Evolutionary conservation across 306 rosid species (phyloP), one percentile per base, ranked within the genome.

Genomic region (Citrullus amarus): DNA sequence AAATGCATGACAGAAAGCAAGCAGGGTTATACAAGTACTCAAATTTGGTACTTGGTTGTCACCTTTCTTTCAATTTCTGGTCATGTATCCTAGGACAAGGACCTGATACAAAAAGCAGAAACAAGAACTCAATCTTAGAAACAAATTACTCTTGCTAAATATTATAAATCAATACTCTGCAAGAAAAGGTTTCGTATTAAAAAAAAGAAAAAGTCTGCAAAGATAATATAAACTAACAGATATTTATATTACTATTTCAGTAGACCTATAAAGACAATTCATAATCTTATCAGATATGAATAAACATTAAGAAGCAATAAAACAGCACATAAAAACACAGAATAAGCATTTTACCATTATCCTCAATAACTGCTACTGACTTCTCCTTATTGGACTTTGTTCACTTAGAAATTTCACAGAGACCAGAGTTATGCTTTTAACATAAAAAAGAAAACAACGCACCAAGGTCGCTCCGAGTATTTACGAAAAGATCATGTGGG

Each of bases 401-500:
- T 6, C 13, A 39, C 67, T 41, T 15, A 20, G 13, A 71, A 14
- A 71, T 8, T 71, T 71, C 59, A 6, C 38, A 69, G 38, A 71
- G 13, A 48, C 41, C 77, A 28, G 18, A 6, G 22, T 13, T 25
- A 48, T 28, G 25, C 25, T 56, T 48, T 48, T 8, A 41, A 18
- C 6, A 43, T 4, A 46, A 74, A 48, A 58, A 58, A 28, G 43
- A 62, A 48, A 63, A 65, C 17, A 32, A 87, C 97, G 46, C 80
- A 96, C 99, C 99, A 3, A 96, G 88, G 87, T 96, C 99, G 75
- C 99, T 92, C 72, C 99, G 93, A 0, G 99, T 96, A 79, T 96
- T 96, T 81, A 96, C 90, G 68, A 96, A 96, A 71, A 96, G 99
- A 90, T 96, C 98, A 56, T 92, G 99, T 74, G 99, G 99, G 69